phyloP scores from a whole-genome alignment of 2,329 filamentous ascomycete genomes.

The Botrytis fragariae region DNA sequence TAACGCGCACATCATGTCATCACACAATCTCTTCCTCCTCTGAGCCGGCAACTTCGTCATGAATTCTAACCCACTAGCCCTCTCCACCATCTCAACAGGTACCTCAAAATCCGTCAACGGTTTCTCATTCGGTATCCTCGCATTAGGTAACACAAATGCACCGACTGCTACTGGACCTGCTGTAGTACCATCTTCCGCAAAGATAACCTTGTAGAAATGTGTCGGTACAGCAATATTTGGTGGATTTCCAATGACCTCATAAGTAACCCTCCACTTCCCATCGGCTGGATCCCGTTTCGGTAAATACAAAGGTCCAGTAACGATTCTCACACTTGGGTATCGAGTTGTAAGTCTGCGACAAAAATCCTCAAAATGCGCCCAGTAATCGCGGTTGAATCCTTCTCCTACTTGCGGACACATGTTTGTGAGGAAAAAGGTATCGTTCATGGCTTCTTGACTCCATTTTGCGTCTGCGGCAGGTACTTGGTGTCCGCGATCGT shows the following conservation, averaged over 20 bases:
- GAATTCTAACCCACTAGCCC: conserved; percentile 90
- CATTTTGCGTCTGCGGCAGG: conserved; percentile 96
- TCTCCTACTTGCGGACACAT: conserved; percentile 99
- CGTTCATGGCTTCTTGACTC: conserved; percentile 91
- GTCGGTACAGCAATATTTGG: conserved; percentile 95
- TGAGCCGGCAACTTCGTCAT: conserved; percentile 71
- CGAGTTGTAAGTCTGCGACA: conserved; percentile 75
- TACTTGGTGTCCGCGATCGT: conserved; percentile 95
- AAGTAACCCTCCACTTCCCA: conserved; percentile 91
- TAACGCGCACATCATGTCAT: conserved; percentile 80
- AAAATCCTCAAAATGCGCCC: conserved; percentile 98
- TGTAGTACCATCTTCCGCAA: conserved; percentile 75
- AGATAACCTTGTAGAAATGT: conserved; percentile 99
- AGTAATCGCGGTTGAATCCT: conserved; percentile 98
- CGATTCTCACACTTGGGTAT: conserved; percentile 86
- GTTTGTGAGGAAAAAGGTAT: conserved; percentile 88
- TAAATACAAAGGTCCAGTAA: conserved; percentile 91
- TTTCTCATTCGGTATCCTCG: conserved; percentile 81
- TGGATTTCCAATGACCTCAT: conserved; percentile 92
- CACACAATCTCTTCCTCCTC: conserved; percentile 76
- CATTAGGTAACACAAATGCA: conserved; percentile 94
- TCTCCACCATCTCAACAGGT: conserved; percentile 86
- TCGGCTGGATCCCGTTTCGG: conserved; percentile 77
- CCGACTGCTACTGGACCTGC: conserved; percentile 80
- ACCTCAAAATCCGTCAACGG: conserved; percentile 91